phyloP scores from a whole-genome alignment of 768 basidiomycete species.

The Suillus spraguei region DNA sequence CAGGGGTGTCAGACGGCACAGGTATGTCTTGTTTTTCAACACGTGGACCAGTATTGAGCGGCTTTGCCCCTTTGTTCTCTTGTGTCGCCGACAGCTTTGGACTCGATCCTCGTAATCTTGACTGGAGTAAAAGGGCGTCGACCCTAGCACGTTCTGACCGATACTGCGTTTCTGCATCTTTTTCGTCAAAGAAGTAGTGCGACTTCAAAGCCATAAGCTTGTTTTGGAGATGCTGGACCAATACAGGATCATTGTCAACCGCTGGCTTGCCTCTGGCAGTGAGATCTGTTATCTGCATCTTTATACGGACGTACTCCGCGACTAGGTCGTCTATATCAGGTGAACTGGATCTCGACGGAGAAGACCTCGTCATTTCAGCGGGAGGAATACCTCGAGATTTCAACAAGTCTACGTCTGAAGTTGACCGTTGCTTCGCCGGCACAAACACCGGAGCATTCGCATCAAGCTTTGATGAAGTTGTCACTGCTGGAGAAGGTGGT shows the following conservation, averaged over 20 bases:
- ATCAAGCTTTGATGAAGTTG: slow-evolving; percentile 35
- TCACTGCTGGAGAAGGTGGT: slow-evolving; percentile 12
- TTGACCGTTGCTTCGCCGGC: slow-evolving; percentile 26
- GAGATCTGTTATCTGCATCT: slow-evolving; percentile 54
- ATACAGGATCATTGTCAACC: slow-evolving; percentile 26
- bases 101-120: slow-evolving; percentile 38
- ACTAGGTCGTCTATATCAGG: slow-evolving; percentile 58
- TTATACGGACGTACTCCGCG: slow-evolving; percentile 61
- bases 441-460: slow-evolving; percentile 43
- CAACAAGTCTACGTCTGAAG: slow-evolving; percentile 17
- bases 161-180: slow-evolving; percentile 64
- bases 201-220: slow-evolving; percentile 49
- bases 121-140: slow-evolving; percentile 46
- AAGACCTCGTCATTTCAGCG: slow-evolving; percentile 21
- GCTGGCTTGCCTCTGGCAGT: slow-evolving; percentile 35
- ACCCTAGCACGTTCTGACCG: slow-evolving; percentile 52
- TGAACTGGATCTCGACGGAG: slow-evolving; percentile 33
- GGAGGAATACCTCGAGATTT: slow-evolving; percentile 18
- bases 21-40: not conserved
- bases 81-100: slow-evolving; percentile 3
- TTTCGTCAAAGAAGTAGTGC: slow-evolving; percentile 73
- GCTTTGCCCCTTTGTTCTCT: not conserved
- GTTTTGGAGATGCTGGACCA: slow-evolving; percentile 42
- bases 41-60: not conserved
- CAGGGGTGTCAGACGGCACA: slow-evolving; percentile 23